Evolutionary conservation across 2,329 filamentous ascomycete genomes (phyloP), one percentile per base, ranked within the genome.

Genomic region (Ascochyta fabae): DNA sequence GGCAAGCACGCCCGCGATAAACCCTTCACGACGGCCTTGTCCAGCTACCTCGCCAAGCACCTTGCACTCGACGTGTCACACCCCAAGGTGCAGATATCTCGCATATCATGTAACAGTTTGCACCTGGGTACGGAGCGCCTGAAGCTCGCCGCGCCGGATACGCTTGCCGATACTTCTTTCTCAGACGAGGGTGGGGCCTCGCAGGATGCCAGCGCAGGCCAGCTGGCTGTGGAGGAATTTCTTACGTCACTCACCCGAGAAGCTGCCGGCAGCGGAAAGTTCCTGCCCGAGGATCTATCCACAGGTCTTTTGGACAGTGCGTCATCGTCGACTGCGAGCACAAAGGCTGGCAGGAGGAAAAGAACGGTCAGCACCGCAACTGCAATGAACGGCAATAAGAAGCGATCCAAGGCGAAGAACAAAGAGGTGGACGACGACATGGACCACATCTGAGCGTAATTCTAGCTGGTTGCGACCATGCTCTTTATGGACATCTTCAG

Each of bases 31-130:
- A 53, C 71, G 23, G 77, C 79, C 4, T 60, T 81, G 5, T 58
- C 68, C 3, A 45, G 43, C 24, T 80, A 80, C 55, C 62, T 78
- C 8, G 65, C 70, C 33, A 62, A 65, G 6, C 78, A 81, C 64
- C 64, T 80, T 39, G 77, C 78, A 7, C 63, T 81, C 29, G 68
- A 76, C 53, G 53, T 80, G 7, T 62, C 62, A 8, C 72, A 80
- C 53, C 67, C 74, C 16, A 73, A 68, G 19, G 74, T 79, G 6
- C 72, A 71, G n/a, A 68, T 80, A 48, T 68, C 75, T 3, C 76
- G 74, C 42, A 71, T 81, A 52, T 68, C 73, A 12, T 80, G 78
- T 65, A 72, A 70, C 33, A 73, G 73, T 34, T 79, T 81, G 63
- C 71, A 72, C 16, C 61, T 81, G 7, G 45, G 74, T 61, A 65